These are phyloP conservation scores for Nemania diffusa DNA, from an alignment of 2,329 filamentous ascomycete genomes.

Conservation along the genomic window DNA sequence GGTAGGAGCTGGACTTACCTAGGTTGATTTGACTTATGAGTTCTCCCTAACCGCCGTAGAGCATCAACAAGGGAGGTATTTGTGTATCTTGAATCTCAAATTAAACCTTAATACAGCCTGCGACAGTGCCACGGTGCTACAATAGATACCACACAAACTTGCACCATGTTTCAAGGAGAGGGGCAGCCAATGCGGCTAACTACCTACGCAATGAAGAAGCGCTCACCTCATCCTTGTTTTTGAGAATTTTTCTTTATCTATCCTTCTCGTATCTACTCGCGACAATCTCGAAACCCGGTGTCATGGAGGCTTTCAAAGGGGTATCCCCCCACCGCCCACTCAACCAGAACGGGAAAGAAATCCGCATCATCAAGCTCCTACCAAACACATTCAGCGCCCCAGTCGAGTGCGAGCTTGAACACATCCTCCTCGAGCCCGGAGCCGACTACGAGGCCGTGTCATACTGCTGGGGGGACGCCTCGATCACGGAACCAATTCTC, in stretches of 20 bases:
- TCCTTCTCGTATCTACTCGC: neutral
- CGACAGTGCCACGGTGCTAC: neutral
- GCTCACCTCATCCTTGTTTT: neutral
- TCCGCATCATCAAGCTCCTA: constrained; percentile 34
- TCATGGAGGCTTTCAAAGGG: constrained; percentile 33
- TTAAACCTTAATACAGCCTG: neutral
- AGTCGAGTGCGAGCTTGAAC: constrained; percentile 34
- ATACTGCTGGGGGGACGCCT: constrained; percentile 38
- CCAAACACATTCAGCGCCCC: constrained; percentile 28
- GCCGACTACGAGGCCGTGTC: constrained; percentile 37
- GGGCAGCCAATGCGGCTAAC: neutral
- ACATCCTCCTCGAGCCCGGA: constrained; percentile 25
- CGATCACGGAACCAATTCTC: constrained; percentile 32
- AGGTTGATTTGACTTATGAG: neutral
- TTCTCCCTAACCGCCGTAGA: neutral
- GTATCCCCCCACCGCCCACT: constrained; percentile 37
- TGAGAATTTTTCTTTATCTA: neutral
- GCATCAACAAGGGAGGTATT: neutral
- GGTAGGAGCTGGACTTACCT: neutral
- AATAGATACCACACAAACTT: constrained; percentile 1
- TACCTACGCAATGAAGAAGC: too few species aligned
- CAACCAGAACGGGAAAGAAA: constrained; percentile 25
- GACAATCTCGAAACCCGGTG: neutral
- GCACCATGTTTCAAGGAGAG: neutral
- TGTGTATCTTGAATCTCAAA: neutral